Evolutionary conservation across 768 basidiomycete species (phyloP).

Genomic region (Agaricus blazei): DNA sequence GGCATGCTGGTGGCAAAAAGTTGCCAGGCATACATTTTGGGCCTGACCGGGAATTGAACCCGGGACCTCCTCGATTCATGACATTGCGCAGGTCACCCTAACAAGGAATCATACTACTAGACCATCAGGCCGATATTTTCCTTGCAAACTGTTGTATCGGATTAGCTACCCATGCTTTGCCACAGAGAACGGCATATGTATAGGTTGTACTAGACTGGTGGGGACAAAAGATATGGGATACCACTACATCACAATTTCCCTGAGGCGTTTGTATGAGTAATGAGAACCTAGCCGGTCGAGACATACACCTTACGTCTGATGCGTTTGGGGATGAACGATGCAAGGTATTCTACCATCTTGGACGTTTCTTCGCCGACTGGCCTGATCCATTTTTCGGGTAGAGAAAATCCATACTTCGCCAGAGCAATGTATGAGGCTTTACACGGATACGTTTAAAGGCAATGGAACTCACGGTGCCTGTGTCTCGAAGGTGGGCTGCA

Average conservation of each 20-base stretch:
- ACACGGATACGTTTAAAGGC: too few species aligned
- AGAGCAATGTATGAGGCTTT: too few species aligned
- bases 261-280: background rate
- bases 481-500: slow-evolving; percentile 29
- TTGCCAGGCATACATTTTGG: slow-evolving; percentile 17
- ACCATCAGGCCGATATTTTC: slow-evolving; percentile 2
- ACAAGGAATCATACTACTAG: slow-evolving; percentile 10
- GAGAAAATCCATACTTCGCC: slow-evolving; percentile 66
- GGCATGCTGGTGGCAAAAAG: too few species aligned
- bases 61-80: slow-evolving; percentile 61
- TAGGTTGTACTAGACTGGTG: background rate
- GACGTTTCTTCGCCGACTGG: slow-evolving; percentile 77
- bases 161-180: background rate
- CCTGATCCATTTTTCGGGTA: slow-evolving; percentile 68
- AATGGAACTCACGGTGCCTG: slow-evolving; percentile 26
- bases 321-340: slow-evolving; percentile 51
- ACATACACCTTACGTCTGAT: slow-evolving; percentile 1
- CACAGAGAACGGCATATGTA: too few species aligned
- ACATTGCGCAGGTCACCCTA: background rate
- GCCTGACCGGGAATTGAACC: slow-evolving; percentile 77
- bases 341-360: slow-evolving; percentile 60
- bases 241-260: background rate
- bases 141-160: background rate
- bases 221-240: background rate
- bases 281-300: background rate